Evolutionary conservation across 75 land plant genomes (phyloP), one percentile per base, ranked within the genome.

Genomic region (Pseudotsuga menziesii): DNA sequence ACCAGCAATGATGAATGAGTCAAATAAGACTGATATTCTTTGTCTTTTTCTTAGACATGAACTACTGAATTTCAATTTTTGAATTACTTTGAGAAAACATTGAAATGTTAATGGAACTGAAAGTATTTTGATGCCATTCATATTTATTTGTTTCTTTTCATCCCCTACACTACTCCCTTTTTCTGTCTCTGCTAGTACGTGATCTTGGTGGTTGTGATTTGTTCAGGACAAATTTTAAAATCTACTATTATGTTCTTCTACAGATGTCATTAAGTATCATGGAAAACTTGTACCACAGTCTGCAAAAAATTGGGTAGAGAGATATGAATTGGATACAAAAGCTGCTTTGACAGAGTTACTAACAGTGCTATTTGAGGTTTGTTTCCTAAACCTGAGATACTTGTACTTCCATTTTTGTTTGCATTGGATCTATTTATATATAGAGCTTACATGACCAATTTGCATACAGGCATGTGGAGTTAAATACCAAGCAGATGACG

Each of bases 391-490:
- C 48, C 11, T 41, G 72, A 69, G 13, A 39, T n/a, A 9, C 19
- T 5, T 69, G 19, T 69, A 36, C 11, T 36, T 69, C 41, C 13
- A n/a, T 32, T 25, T 20, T 1, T 35, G 17, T 41, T 72, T 52
- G 26, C 17, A 19, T 78, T 36, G 59, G 41, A 19, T 23, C 16
- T 66, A 35, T 52, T 54, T 11, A 58, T 25, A 25, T 15, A 77
- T 36, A 44, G 3, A 61, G 11, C 32, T 75, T 52, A 54, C 44
- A 58, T 57, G 48, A 32, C 9, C 70, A 57, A 19, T 54, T 75
- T 55, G 52, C 63, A 39, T 67, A n/a, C 83, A 92, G 99, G 91
- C 93, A 73, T 96, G 99, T 85, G 99, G 99, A 27, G 93, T 91
- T 41, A 90, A 88, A 36, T 90, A 85, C 75, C 78, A 83, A 25